Conservation (phyloP, 768 basidiomycete species). For the Lepiota venenata region DNA sequence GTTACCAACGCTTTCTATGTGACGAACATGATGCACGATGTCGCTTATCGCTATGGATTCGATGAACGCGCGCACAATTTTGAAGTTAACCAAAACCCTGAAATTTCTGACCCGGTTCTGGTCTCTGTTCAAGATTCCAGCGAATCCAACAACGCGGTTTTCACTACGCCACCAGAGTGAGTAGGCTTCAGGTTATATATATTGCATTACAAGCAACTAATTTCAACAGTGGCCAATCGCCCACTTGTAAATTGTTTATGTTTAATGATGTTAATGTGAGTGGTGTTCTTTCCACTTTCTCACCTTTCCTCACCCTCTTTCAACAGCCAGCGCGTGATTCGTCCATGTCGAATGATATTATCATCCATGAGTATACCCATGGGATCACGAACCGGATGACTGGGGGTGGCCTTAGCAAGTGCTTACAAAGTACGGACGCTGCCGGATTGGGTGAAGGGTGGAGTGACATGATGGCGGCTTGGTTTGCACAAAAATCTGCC, state of each 20-base stretch:
- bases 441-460: constrained; percentile 72
- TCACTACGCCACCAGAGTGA: constrained; percentile 38
- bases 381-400: constrained; percentile 47
- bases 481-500: constrained; percentile 37
- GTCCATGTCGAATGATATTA: constrained; percentile 58
- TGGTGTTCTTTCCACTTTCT: background rate
- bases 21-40: constrained; percentile 55
- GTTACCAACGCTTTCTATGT: constrained; percentile 54
- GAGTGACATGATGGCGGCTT: constrained; percentile 53
- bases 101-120: constrained; percentile 39
- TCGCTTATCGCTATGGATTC: constrained; percentile 40
- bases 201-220: background rate
- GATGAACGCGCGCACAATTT: constrained; percentile 28
- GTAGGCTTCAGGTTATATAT: constrained; percentile 22
- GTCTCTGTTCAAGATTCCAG: constrained; percentile 46
- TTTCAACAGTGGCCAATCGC: background rate
- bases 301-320: background rate
- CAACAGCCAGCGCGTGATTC: constrained; percentile 50
- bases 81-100: background rate
- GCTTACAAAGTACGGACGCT: constrained; percentile 59
- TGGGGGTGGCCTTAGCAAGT: constrained; percentile 54
- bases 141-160: constrained; percentile 40
- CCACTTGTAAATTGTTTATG: background rate
- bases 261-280: background rate
- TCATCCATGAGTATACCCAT: constrained; percentile 48